Evolutionary conservation across 768 basidiomycete genomes (phyloP).

Genomic region (Inosperma sp.): DNA sequence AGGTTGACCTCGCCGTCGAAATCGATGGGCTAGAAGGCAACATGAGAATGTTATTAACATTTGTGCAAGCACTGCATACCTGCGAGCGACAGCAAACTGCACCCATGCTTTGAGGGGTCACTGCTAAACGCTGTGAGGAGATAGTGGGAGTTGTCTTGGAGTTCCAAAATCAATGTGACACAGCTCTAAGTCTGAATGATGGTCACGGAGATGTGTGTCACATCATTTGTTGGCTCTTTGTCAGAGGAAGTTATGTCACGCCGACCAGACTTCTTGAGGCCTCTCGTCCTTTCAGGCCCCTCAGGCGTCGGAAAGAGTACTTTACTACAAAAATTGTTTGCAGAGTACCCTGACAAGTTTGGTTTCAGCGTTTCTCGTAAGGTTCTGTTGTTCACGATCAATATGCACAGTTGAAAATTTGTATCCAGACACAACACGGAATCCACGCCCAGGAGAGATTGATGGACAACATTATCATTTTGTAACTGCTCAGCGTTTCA

Average conservation of each 20-base stretch:
- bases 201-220: slow-evolving; percentile 9
- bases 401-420: slow-evolving; percentile 11
- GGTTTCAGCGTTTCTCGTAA: slow-evolving; percentile 92
- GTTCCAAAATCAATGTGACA: no score
- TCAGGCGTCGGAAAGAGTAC: slow-evolving; percentile 96
- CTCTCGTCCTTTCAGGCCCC: slow-evolving; percentile 85
- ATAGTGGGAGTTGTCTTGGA: slow-evolving; percentile 7
- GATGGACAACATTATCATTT: slow-evolving; percentile 89
- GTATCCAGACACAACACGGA: slow-evolving; percentile 78
- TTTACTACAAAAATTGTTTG: slow-evolving; percentile 75
- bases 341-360: slow-evolving; percentile 77
- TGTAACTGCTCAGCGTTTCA: slow-evolving; percentile 66
- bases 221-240: slow-evolving; percentile 1
- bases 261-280: slow-evolving; percentile 45
- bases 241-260: slow-evolving; percentile 7
- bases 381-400: slow-evolving; percentile 22
- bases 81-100: slow-evolving; percentile 81
- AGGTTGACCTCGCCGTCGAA: slow-evolving; percentile 94
- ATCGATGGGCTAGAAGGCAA: slow-evolving; percentile 70
- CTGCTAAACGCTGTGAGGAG: slow-evolving; percentile 9
- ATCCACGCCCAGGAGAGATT: slow-evolving; percentile 74
- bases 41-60: background rate
- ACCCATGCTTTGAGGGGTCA: slow-evolving; percentile 55
- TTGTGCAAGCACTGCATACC: slow-evolving; percentile 37
- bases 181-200: slow-evolving; percentile 1